phyloP scores from a whole-genome alignment of 495 filamentous ascomycete genomes.

The Sporormia fimetaria region DNA sequence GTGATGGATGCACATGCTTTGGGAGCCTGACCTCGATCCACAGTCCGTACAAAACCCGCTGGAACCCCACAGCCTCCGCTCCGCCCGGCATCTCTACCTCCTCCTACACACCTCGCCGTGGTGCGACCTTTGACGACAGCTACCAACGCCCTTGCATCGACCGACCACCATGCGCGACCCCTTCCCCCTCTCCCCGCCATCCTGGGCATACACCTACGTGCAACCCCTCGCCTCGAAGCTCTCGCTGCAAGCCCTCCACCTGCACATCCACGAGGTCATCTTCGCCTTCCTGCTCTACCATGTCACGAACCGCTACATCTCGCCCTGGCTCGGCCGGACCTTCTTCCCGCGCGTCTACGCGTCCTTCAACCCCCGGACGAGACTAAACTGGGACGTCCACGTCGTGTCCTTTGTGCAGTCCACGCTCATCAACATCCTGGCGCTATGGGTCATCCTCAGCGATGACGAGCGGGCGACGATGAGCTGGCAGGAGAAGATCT shows the following conservation, averaged over 20 bases:
- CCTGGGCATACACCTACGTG: conserved; percentile 39
- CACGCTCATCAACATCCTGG: conserved; percentile 60
- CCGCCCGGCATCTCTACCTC: too few species aligned
- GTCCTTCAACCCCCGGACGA: conserved; percentile 52
- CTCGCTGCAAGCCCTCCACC: conserved; percentile 56
- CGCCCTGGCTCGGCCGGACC: conserved; percentile 57
- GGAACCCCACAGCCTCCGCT: too few species aligned
- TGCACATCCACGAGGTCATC: conserved; percentile 84
- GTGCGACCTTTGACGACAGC: conserved; percentile 1
- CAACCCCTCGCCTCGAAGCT: conserved; percentile 49
- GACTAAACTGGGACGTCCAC: conserved; percentile 92
- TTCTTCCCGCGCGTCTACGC: conserved; percentile 66
- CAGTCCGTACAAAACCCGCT: too few species aligned
- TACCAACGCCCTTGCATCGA: conserved; percentile 15
- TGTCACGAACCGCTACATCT: conserved; percentile 58
- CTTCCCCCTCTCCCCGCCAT: conserved; percentile 46
- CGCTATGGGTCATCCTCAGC: conserved; percentile 70
- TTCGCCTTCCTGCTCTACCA: conserved; percentile 66
- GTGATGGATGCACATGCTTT: too few species aligned
- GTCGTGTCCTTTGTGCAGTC: conserved; percentile 88
- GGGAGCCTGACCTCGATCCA: too few species aligned
- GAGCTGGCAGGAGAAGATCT: conserved; percentile 66
- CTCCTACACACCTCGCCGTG: background rate
- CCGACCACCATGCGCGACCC: conserved; percentile 54
- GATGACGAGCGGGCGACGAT: conserved; percentile 68